Conservation (phyloP, 345 rosid species). For the Ceriops zippeliana region DNA sequence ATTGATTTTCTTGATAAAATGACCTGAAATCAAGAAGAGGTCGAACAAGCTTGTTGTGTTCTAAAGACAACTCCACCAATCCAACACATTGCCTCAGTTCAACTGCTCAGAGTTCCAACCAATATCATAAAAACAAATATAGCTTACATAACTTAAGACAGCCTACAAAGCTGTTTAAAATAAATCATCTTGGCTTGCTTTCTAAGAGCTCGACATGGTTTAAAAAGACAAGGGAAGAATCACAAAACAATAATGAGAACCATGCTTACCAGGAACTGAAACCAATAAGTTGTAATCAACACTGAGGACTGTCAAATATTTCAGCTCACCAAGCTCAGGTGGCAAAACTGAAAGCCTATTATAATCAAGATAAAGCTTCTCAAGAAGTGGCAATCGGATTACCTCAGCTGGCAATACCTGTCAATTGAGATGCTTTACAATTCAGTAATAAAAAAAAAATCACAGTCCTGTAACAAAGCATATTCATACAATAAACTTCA, state of each 20-base stretch:
- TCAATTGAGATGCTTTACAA: conserved; percentile 9
- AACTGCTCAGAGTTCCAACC: conserved; percentile 47
- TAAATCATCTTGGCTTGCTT: too few relatives aligned
- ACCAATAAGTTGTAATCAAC: conserved; percentile 74
- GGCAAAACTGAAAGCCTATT: conserved; percentile 78
- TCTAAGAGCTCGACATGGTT: too few relatives aligned
- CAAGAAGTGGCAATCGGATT: conserved; percentile 72
- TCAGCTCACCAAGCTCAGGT: conserved; percentile 81
- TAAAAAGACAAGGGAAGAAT: too few relatives aligned
- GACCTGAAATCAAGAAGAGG: conserved; percentile 99
- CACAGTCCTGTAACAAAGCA: too few relatives aligned
- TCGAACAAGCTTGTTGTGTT: conserved; percentile 88
- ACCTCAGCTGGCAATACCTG: conserved; percentile 85
- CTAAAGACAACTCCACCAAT: conserved; percentile 84
- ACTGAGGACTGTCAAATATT: conserved; percentile 63
- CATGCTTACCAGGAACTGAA: conserved; percentile 84
- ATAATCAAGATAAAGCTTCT: conserved; percentile 83
- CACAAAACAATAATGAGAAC: too few relatives aligned
- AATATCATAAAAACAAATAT: conserved; percentile 22
- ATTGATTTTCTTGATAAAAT: conserved; percentile 20
- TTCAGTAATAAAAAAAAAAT: neutral
- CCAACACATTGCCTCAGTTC: conserved; percentile 87
- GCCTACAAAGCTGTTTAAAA: neutral
- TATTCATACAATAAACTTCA: too few relatives aligned
- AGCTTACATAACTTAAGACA: conserved; percentile 7